Percentiles rank a stretch among this genome's conserved stretches.
Evolutionary conservation across 176 grass and related monocot species (phyloP).

Genomic region (Carex scoparia): DNA sequence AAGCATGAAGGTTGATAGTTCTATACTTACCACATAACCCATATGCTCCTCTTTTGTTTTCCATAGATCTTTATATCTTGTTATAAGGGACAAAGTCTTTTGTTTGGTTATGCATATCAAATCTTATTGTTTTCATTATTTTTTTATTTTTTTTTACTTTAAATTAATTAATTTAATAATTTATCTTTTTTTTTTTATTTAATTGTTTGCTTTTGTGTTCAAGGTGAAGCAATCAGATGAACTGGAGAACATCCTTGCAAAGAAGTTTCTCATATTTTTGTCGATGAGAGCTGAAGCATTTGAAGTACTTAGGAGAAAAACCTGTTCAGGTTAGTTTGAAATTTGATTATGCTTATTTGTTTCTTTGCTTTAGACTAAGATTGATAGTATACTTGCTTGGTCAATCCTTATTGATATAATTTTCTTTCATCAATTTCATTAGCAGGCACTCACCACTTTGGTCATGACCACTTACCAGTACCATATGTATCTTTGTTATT

Average conservation of each 20-base stretch:
- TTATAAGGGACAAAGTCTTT: not conserved
- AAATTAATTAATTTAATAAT: not conserved
- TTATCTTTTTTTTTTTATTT: not conserved
- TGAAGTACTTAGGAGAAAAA: constrained; percentile 90
- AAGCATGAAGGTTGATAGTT: constrained; percentile 76
- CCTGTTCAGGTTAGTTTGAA: constrained; percentile 42
- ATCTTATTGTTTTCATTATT: not conserved
- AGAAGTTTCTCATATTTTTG: constrained; percentile 92
- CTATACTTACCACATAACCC: not conserved
- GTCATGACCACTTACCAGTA: no score
- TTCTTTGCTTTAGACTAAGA: no score
- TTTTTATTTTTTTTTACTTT: not conserved
- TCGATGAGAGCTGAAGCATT: constrained; percentile 97
- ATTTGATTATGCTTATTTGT: no score
- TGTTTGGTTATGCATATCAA: not conserved
- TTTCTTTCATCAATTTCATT: no score
- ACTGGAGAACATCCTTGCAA: constrained; percentile 94
- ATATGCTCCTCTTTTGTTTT: not conserved
- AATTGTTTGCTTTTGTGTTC: not conserved
- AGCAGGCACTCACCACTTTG: no score
- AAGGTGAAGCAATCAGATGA: constrained; percentile 97
- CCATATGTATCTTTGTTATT: no score
- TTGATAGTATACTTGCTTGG: no score
- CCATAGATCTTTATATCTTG: not conserved
- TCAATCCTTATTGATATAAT: no score